Percentiles rank a stretch among this genome's conserved stretches.
Conservation (phyloP, 2,329 filamentous ascomycete species). For the Penicillium psychrosexuale region DNA sequence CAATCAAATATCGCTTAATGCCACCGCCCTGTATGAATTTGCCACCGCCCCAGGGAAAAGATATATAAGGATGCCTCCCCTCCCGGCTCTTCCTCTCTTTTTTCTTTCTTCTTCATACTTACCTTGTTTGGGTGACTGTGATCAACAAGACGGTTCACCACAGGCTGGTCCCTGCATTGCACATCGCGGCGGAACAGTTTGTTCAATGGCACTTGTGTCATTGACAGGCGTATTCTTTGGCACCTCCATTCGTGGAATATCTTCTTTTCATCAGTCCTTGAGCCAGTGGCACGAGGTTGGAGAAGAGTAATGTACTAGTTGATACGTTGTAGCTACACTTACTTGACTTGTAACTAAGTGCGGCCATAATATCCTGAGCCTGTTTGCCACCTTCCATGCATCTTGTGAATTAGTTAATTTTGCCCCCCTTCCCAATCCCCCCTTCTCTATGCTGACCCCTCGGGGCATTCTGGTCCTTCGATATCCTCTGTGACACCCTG, state of each 20-base stretch:
- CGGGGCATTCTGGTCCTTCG: no score
- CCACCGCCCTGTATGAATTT: conserved; percentile 18
- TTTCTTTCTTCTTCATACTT: conserved; percentile 51
- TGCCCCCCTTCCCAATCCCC: no score
- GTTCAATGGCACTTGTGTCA: conserved; percentile 48
- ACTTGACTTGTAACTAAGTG: no score
- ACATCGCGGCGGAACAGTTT: conserved; percentile 53
- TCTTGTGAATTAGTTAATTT: no score
- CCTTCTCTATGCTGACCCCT: no score
- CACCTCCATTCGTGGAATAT: conserved; percentile 27
- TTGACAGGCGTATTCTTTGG: conserved; percentile 43
- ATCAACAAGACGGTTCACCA: conserved; percentile 47
- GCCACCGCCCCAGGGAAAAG: background rate
- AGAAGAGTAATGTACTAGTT: conserved; percentile 24
- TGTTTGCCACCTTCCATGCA: no score
- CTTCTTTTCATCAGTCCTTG: conserved; percentile 36
- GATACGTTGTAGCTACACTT: no score
- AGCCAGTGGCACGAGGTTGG: conserved; percentile 31
- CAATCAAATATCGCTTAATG: conserved; percentile 27
- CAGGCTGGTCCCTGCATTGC: conserved; percentile 55
- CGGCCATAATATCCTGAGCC: no score
- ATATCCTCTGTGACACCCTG: background rate
- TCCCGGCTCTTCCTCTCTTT: conserved; percentile 25
- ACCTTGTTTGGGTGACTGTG: conserved; percentile 50
- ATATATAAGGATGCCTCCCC: conserved; percentile 31